A percentile compares a stretch with the other conserved stretches of the same genome.
phyloP scores from a whole-genome alignment of 2,329 filamentous ascomycete genomes.

The Trichoderma sp. region DNA sequence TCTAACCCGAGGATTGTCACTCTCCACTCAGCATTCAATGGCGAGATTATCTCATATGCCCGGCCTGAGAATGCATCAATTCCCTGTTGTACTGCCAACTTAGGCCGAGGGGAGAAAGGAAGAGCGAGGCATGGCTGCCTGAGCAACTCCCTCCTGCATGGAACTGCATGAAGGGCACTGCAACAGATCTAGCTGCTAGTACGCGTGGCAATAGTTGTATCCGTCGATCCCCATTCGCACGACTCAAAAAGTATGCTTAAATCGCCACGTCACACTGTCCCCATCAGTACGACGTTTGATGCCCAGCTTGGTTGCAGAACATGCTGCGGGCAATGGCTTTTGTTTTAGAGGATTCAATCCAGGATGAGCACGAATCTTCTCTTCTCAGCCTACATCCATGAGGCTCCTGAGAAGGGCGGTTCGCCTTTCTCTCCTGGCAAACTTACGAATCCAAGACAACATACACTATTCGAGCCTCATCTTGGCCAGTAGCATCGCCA shows the following conservation, averaged over 20 bases:
- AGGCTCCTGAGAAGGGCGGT: background rate
- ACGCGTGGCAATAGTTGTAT: background rate
- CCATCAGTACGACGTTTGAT: background rate
- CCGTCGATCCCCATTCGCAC: background rate
- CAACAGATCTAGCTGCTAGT: background rate
- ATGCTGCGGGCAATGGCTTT: background rate
- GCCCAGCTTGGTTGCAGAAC: background rate
- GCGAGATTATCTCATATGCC: background rate
- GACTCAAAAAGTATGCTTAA: conserved; percentile 17
- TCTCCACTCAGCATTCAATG: background rate
- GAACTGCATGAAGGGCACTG: background rate
- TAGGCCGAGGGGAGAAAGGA: background rate
- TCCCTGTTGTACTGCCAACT: too few relatives aligned
- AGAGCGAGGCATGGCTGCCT: background rate
- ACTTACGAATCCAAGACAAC: conserved; percentile 9
- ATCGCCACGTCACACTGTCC: background rate
- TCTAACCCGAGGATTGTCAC: background rate
- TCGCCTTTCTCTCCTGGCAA: background rate
- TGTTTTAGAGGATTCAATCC: background rate
- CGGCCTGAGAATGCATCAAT: background rate
- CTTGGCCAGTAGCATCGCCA: background rate
- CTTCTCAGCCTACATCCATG: background rate
- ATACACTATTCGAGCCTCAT: background rate
- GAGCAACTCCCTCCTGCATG: background rate
- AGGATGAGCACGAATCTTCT: background rate